Evolutionary conservation across 441 rosid genomes (phyloP).

Genomic region (Euphorbia corollata): DNA sequence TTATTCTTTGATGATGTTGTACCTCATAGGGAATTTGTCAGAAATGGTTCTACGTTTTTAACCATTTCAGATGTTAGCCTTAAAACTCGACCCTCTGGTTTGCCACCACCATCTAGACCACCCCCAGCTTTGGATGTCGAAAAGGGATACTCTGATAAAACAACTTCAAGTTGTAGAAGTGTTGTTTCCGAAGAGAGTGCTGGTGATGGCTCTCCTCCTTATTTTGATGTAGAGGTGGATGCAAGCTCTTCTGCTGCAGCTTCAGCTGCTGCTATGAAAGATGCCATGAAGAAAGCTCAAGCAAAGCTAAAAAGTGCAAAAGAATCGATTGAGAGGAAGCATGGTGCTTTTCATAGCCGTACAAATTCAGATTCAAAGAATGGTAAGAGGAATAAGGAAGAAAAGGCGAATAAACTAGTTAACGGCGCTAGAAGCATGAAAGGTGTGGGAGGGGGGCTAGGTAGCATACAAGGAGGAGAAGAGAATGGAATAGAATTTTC

Average conservation of each 20-base stretch:
- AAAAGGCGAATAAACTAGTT: conserved; percentile 22
- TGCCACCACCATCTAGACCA: conserved; percentile 84
- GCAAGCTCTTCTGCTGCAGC: conserved; percentile 58
- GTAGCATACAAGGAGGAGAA: conserved; percentile 23
- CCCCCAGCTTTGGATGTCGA: conserved; percentile 43
- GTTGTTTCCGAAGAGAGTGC: conserved; percentile 36
- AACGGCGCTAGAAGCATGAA: conserved; percentile 16
- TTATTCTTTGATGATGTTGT: conserved; percentile 27
- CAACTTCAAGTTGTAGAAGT: conserved; percentile 30
- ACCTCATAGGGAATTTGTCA: conserved; percentile 27
- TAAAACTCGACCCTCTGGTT: conserved; percentile 61
- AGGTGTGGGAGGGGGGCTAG: conserved; percentile 19
- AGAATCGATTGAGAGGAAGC: conserved; percentile 59
- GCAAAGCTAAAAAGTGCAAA: conserved; percentile 59
- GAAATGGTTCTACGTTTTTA: conserved; percentile 47
- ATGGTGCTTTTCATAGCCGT: conserved; percentile 32
- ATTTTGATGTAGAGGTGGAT: conserved; percentile 87
- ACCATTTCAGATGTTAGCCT: conserved; percentile 74
- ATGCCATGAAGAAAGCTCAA: conserved; percentile 77
- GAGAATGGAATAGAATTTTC: conserved; percentile 24
- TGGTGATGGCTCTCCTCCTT: conserved; percentile 51
- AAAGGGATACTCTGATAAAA: conserved; percentile 31
- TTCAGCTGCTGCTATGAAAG: conserved; percentile 72
- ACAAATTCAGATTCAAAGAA: conserved; percentile 28
- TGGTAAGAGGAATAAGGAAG: conserved; percentile 33